Conservation (phyloP, 2,329 filamentous ascomycete species). For the Macroventuria anomochaeta region DNA sequence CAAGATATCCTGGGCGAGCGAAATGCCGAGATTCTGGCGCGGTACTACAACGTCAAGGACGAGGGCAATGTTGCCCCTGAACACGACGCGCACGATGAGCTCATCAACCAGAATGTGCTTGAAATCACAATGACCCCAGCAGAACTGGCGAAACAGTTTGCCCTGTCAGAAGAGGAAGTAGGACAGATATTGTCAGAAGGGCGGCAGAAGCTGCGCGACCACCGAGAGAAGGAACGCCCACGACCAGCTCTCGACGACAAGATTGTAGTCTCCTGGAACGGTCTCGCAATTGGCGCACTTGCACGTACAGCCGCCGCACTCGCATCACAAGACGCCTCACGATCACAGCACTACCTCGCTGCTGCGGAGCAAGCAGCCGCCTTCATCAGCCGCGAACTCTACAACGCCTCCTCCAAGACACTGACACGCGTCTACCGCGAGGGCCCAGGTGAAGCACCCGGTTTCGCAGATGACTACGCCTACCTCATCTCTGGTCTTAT, state of each 20-base stretch:
- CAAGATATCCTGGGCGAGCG: constrained; percentile 74
- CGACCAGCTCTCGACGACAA: constrained; percentile 86
- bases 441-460: constrained; percentile 68
- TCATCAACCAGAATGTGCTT: constrained; percentile 91
- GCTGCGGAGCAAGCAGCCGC: constrained; percentile 71
- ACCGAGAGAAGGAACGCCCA: constrained; percentile 76
- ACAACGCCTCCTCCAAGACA: constrained; percentile 66
- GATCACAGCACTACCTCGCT: constrained; percentile 66
- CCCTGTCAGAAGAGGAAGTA: constrained; percentile 72
- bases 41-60: constrained; percentile 82
- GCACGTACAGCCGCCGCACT: constrained; percentile 75
- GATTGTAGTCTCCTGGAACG: constrained; percentile 86
- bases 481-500: constrained; percentile 84
- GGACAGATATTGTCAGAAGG: constrained; percentile 70
- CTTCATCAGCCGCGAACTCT: constrained; percentile 78
- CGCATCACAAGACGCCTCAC: constrained; percentile 63
- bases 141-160: constrained; percentile 77
- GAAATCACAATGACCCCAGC: constrained; percentile 71
- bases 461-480: constrained; percentile 94
- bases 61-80: constrained; percentile 85
- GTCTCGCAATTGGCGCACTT: constrained; percentile 83
- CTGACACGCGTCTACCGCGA: constrained; percentile 78
- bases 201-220: constrained; percentile 70
- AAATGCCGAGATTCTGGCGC: constrained; percentile 75
- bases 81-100: constrained; percentile 90